Base-by-base conservation (phyloP, 768 basidiomycete species). In the Leccinum aurantiacum region DNA sequence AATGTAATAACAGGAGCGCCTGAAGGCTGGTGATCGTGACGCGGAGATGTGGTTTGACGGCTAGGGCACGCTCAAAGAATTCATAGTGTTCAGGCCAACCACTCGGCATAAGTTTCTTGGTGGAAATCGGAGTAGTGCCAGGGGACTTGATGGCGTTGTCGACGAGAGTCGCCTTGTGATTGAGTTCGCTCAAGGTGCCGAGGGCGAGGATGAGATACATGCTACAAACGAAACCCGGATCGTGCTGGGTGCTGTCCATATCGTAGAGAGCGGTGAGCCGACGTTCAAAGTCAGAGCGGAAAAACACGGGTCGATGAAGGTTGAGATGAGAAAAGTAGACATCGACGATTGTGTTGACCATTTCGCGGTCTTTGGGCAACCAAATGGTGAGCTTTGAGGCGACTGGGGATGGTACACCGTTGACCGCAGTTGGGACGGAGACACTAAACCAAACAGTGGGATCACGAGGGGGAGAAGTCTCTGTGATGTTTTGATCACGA, bases 11-110 rank as follows among this genome's bases (percentile, higher is more conserved):
- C 25, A 93, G 91, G 56, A 94, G 80, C 0, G 92, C 89, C 71
- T 94, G 92, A 61, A 94, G 75, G 69, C 90, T 91, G 6, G 87
- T 85, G 47, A 93, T 83, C 5, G 91, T 91, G 68, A 93, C 91
- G 10, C 88, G 84, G 47, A 94, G 76, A 63, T 94, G 90, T 9
- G 91, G 89, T 70, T 94, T 93, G 64, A 91, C 81, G 19, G 82
- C 79, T 3, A 93, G 75, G 1, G 91, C 90, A 33, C 88, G 81
- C 62, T 90, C 87, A 71, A 93, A 92, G 73, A 94, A 92, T 66
- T 93, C 90, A 62, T 90, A 89, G 60, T 91, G 88, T 44, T 84
- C 84, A 11, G 91, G 92, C 91, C 91, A 94, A 51, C 78, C 79
- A 1, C 54, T 57, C 11, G 74, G 69, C 78, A 92, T 82, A 35